Evolutionary conservation across 768 basidiomycete genomes (phyloP).

Genomic region (Clitopilus passeckerianus): DNA sequence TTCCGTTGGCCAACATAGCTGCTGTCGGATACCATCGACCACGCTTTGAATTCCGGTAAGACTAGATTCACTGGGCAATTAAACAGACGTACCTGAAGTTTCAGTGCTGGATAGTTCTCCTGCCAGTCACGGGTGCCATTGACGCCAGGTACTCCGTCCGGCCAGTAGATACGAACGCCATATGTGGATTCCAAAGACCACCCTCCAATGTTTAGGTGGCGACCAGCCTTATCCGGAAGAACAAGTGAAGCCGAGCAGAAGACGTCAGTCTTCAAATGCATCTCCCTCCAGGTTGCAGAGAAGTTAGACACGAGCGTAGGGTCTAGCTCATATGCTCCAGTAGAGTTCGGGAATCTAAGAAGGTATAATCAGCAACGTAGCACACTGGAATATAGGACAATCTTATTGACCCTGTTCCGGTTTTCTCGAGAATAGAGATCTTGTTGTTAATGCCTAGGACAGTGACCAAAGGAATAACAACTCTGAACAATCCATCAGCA

Average conservation of each 20-base stretch:
- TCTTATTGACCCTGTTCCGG: slow-evolving; percentile 47
- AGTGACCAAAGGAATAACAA: slow-evolving; percentile 68
- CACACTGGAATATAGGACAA: not conserved
- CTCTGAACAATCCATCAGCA: slow-evolving; percentile 28
- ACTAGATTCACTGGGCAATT: not conserved
- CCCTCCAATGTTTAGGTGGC: slow-evolving; percentile 63
- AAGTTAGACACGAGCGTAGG: slow-evolving; percentile 46
- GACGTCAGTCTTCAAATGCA: slow-evolving; percentile 75
- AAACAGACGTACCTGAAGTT: slow-evolving; percentile 47
- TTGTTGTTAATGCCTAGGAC: slow-evolving; percentile 81
- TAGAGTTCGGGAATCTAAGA: slow-evolving; percentile 50
- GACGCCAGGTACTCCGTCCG: slow-evolving; percentile 60
- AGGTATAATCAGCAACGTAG: slow-evolving; percentile 1
- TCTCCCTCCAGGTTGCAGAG: slow-evolving; percentile 61
- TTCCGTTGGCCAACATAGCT: slow-evolving; percentile 67
- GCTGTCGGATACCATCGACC: slow-evolving; percentile 74
- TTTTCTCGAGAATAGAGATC: slow-evolving; percentile 75
- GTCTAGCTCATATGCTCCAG: slow-evolving; percentile 79
- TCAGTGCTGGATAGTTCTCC: slow-evolving; percentile 54
- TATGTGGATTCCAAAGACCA: slow-evolving; percentile 70
- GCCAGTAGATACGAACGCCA: slow-evolving; percentile 70
- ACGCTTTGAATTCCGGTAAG: slow-evolving; percentile 25
- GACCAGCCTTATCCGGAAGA: slow-evolving; percentile 68
- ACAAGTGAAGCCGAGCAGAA: slow-evolving; percentile 75
- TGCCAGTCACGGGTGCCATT: slow-evolving; percentile 81